Evolutionary conservation across 169 alveolate genomes (phyloP).

Genomic region (Plasmodium coatneyi): DNA sequence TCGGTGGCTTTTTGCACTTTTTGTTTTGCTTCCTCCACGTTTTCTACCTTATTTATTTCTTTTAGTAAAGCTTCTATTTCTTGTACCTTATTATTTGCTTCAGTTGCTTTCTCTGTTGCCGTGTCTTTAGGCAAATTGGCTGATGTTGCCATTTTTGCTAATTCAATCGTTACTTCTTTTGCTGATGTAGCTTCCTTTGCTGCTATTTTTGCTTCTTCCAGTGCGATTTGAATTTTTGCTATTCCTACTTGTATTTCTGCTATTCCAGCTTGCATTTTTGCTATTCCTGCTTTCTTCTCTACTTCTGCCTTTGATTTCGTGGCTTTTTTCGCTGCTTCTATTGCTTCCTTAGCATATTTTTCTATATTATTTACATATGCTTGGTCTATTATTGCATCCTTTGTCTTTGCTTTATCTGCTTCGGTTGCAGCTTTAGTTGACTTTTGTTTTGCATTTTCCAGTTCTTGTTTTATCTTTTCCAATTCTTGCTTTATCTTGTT

Average conservation of each 20-base stretch:
- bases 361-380: background rate
- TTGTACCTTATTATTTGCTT: background rate
- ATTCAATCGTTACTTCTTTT: background rate
- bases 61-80: background rate
- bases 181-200: background rate
- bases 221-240: background rate
- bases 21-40: background rate
- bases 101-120: background rate
- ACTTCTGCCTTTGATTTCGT: background rate
- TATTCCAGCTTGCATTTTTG: too few relatives aligned
- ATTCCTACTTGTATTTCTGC: background rate
- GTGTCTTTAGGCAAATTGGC: background rate
- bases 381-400: background rate
- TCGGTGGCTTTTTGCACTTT: background rate
- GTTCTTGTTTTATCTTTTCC: background rate
- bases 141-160: background rate
- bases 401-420: too few relatives aligned
- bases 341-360: background rate
- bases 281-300: too few relatives aligned
- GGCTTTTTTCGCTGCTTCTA: background rate
- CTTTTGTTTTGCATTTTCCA: too few relatives aligned
- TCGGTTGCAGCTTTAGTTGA: too few relatives aligned
- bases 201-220: background rate
- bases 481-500: background rate
- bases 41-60: background rate